Base-by-base conservation (phyloP, 1,284 basidiomycete genomes). In the Cryptococcus jaspeensis region DNA sequence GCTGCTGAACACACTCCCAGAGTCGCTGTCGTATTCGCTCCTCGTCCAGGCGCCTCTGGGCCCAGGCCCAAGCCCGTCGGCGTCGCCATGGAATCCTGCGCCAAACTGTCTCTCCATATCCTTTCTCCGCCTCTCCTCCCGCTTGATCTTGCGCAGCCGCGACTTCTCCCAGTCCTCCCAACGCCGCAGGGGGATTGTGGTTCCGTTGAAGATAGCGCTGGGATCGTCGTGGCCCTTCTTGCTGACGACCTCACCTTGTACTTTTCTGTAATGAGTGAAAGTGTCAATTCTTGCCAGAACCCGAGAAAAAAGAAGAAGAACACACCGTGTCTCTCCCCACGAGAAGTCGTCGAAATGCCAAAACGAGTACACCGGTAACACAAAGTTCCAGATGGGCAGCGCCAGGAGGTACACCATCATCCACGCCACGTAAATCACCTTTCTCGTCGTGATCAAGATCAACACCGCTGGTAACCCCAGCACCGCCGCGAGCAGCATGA, bases 151-250 rank as follows among this genome's bases (percentile, higher is more conserved):
- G 59, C 94, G 88, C 52, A 98, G 81, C 37, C 95, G 84, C n/a
- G 91, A 95, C 40, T 93, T 86, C 76, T 99, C 96, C 96, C 96
- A 99, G 70, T 99, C 96, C 78, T 99, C 94, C 96, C 96, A 99
- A 55, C 94, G 83, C 39, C 96, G 86, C 70, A 98, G 79, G 0
- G 96, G 93, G 25, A 99, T 85, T 0, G 83, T 84, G 42, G 81
- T 79, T 1, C 83, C 85, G 46, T 83, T 81, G 43, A 81, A 80
- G 5, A 76, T 67, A 5, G 79, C 80, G n/a, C 79, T 82, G 48
- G 82, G 84, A 35, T 86, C 86, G 18, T 83, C 84, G 69, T 96
- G 92, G 22, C 70, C 69, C 8, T 84, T 87, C 62, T 85, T 84
- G 47, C 81, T 84, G 70, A 92, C 47, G 8, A 74, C 79, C 78